Conservation (phyloP, 2,329 filamentous ascomycete species). For the Sclerotinia spermophila region DNA sequence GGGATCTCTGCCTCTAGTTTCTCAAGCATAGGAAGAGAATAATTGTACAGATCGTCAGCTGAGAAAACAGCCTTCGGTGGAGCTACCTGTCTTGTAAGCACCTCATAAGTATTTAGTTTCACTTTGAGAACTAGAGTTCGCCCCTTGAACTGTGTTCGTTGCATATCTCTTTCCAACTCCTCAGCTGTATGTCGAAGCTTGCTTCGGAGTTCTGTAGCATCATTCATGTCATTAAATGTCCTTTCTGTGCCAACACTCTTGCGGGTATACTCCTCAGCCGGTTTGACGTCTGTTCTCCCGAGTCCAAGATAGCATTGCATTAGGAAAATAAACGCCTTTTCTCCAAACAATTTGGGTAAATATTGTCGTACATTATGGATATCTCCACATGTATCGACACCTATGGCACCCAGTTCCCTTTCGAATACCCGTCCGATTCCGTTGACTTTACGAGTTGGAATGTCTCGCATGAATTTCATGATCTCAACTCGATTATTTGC, state of each 20-base stretch:
- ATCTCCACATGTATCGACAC: constrained; percentile 83
- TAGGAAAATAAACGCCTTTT: constrained; percentile 86
- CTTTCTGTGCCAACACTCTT: constrained; percentile 94
- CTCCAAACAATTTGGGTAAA: constrained; percentile 76
- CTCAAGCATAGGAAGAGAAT: constrained; percentile 73
- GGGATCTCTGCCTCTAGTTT: constrained; percentile 84
- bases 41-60: constrained; percentile 80
- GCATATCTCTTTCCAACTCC: constrained; percentile 82
- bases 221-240: constrained; percentile 79
- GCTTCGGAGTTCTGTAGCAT: constrained; percentile 62
- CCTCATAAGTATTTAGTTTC: constrained; percentile 91
- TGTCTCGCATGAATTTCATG: constrained; percentile 77
- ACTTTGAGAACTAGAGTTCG: constrained; percentile 89
- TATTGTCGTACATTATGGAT: constrained; percentile 74
- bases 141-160: constrained; percentile 76
- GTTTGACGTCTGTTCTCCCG: constrained; percentile 79
- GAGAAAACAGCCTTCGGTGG: constrained; percentile 67
- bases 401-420: constrained; percentile 81
- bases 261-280: constrained; percentile 82
- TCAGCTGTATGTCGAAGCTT: constrained; percentile 80
- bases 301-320: constrained; percentile 81
- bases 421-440: constrained; percentile 94
- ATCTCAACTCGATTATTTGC: constrained; percentile 69
- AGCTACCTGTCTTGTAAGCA: constrained; percentile 77
- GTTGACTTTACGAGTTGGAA: constrained; percentile 88